Conservation (phyloP, 78 protist genomes). For the Anaeramoeba flamelloides region DNA sequence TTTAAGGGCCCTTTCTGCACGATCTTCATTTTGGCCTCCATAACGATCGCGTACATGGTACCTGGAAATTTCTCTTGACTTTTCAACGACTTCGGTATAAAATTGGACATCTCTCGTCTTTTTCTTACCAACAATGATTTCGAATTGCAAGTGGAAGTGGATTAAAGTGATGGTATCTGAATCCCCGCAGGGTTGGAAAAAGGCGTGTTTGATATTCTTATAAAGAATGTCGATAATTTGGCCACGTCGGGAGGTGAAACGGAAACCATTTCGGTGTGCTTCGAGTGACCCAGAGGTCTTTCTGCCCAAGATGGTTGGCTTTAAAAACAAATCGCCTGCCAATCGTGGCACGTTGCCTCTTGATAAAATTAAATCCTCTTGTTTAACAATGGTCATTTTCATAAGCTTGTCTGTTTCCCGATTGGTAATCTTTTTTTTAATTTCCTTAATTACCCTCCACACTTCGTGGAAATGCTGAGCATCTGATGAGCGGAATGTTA, state of each 20-base stretch:
- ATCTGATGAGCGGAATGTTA: slow-evolving; percentile 36
- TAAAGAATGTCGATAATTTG: slow-evolving; percentile 49
- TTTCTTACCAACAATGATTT: slow-evolving; percentile 77
- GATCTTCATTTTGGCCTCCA: slow-evolving; percentile 65
- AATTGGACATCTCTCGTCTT: slow-evolving; percentile 71
- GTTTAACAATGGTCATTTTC: too few relatives aligned
- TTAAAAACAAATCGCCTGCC: too few relatives aligned
- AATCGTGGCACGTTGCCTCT: too few relatives aligned
- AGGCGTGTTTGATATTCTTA: slow-evolving; percentile 64
- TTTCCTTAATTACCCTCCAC: too few relatives aligned
- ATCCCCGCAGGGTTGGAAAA: slow-evolving; percentile 71
- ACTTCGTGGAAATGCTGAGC: slow-evolving; percentile 19
- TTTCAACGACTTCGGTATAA: slow-evolving; percentile 51
- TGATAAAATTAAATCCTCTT: too few relatives aligned
- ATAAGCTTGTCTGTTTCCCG: too few relatives aligned
- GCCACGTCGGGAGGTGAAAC: slow-evolving; percentile 37
- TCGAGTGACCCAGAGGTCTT: slow-evolving; percentile 65
- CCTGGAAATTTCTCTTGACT: not conserved
- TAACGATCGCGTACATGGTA: too few relatives aligned
- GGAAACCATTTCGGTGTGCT: slow-evolving; percentile 72
- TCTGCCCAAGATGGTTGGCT: too few relatives aligned
- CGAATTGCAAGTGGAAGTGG: slow-evolving; percentile 70
- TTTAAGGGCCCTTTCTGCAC: slow-evolving; percentile 58
- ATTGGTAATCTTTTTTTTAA: too few relatives aligned
- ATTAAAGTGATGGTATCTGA: slow-evolving; percentile 52